Base-by-base conservation (phyloP, 2,329 filamentous ascomycete genomes). In the Diatrype stigma region DNA sequence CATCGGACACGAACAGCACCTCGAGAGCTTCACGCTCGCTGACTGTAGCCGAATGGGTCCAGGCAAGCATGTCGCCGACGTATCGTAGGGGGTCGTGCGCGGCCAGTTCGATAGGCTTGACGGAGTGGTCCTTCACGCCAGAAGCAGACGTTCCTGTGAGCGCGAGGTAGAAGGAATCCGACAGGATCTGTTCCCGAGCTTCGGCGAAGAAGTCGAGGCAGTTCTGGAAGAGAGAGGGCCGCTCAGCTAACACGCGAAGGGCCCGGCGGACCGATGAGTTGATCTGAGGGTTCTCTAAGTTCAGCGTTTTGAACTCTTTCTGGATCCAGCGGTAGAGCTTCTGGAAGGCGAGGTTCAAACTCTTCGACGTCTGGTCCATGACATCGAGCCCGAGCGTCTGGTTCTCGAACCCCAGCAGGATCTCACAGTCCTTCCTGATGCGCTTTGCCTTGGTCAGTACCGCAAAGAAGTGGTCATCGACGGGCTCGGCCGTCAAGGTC, bases 311-410 rank as follows among this genome's bases (percentile, higher is more conserved):
- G 72, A 99, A 95, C 62, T 96, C 91, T 52, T 88, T 85, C 66
- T 96, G 92, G 19, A 96, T 85, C 93, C 93, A 99, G 61, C 90
- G 85, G 70, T 96, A 96, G 2, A 99, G 79, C 66, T 96, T 99
- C 66, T 99, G 93, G 61, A 94, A 99, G 5, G 90, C 93, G 16
- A 86, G 79, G 63, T 96, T 94, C 46, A 99, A 79, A 55, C 90
- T 84, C 52, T 90, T 90, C 0, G 91, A 92, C 50, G 86, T 93
- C 67, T 93, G 84, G 56, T 96, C 93, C 79, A 97, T 92, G 46
- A 97, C 81, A 61, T 97, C 92, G 3, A 95, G 75, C 0, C 93
- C 94, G 0, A 96, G 73, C 8, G 86, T 85, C 70, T 97, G 92
- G 60, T 91, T 90, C 67, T 96, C 92, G 28, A 91, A 89, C 2